Base-by-base conservation (phyloP, 306 rosid species). In the Canavalia gladiata region DNA sequence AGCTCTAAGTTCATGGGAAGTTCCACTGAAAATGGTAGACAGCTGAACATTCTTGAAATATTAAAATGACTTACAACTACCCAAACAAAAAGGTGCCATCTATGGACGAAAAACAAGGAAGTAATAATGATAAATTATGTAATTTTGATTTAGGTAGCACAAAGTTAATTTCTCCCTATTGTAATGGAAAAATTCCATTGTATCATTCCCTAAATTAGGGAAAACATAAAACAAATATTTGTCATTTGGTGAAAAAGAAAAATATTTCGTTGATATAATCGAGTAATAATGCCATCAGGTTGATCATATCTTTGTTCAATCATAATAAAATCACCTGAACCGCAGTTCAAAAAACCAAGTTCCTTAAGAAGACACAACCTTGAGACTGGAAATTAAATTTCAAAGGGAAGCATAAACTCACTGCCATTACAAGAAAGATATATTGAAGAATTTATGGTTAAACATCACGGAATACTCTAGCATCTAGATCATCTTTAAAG, bases 361-460 rank as follows among this genome's bases (percentile, higher is more conserved):
- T 60, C 72, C 29, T 2, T 54, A 25, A 72, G 59, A 75, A 65
- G 63, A 68, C 65, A 43, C 12, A 45, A 45, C 57, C 41, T 18
- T 10, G 34, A 43, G n/a, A 49, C 76, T 57, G 25, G 25, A 18
- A 18, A 18, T 18, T 12, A 85, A 81, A 63, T 47, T 42, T 84
- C 41, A 28, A n/a, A 62, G 37, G 69, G 12, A 74, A 80, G 28
- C 31, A 72, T 46, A 81, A 71, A 87, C 92, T 87, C 85, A 90
- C 94, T 13, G 87, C 96, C 91, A 88, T 86, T 9, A 87, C 86
- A 55, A 91, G 90, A 68, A 91, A 87, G 25, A 18, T 68, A 88
- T 87, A 76, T 68, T 47, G 91, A 69, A 93, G 77, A 74, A 80
- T 81, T 78, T 86, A 77, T 18, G 25, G 25, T 18, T 18, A 18